Percentiles rank a stretch among this genome's conserved stretches.
Conservation (phyloP, 2,329 filamentous ascomycete genomes). For the Daldinia sp. region DNA sequence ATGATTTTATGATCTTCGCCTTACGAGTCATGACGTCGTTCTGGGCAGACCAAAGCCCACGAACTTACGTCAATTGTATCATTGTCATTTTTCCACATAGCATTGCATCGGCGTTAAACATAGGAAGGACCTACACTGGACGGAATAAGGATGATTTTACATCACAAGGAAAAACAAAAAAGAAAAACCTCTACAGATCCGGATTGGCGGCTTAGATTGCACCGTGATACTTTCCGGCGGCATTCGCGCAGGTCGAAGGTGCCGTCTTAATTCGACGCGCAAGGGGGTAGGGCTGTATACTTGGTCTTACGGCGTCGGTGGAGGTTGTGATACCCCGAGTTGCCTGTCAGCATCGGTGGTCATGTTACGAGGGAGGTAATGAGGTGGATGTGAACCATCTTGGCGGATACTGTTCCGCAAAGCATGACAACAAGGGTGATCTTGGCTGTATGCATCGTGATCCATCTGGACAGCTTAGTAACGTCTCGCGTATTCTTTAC, state of each 20-base stretch:
- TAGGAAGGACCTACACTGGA: slow-evolving; percentile 47
- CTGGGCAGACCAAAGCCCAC: slow-evolving; percentile 30
- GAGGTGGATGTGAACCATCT: slow-evolving; percentile 27
- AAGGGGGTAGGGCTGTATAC: slow-evolving; percentile 22
- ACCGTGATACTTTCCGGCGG: slow-evolving; percentile 53
- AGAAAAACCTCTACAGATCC: slow-evolving; percentile 48
- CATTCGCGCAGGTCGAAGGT: slow-evolving; percentile 58
- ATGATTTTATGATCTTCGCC: slow-evolving; percentile 51
- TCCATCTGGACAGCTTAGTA: slow-evolving; percentile 14
- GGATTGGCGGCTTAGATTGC: slow-evolving; percentile 52
- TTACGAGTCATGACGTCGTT: slow-evolving; percentile 29
- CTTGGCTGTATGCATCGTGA: slow-evolving; percentile 4
- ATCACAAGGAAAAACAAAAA: slow-evolving; percentile 47
- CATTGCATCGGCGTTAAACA: slow-evolving; percentile 71
- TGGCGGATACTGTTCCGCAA: slow-evolving; percentile 28
- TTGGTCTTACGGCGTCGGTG: slow-evolving; percentile 17
- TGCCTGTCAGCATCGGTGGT: slow-evolving; percentile 4
- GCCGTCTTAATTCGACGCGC: slow-evolving; percentile 55
- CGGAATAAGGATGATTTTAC: slow-evolving; percentile 44
- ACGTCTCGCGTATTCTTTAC: neutral
- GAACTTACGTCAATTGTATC: slow-evolving; percentile 45
- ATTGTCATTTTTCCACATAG: slow-evolving; percentile 54
- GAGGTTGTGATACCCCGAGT: slow-evolving; percentile 13
- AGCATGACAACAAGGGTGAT: slow-evolving; percentile 7
- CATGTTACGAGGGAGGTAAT: slow-evolving; percentile 11